phyloP scores from a whole-genome alignment of 257 asterid genomes.

The Ballota nigra region DNA sequence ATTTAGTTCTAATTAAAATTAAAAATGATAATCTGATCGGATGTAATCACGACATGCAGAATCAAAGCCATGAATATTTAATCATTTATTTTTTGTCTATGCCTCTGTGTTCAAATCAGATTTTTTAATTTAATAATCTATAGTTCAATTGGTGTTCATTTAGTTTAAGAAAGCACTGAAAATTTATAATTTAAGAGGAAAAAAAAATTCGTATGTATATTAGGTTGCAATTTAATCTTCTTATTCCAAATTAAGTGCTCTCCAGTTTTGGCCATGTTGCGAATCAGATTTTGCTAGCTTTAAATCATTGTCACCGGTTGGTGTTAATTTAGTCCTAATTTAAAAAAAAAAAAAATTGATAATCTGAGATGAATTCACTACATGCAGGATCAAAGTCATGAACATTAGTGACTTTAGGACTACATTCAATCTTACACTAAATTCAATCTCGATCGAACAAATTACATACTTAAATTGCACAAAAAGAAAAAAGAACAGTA shows the following conservation, averaged over 20 bases:
- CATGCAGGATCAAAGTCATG: neutral
- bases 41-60: too few species aligned
- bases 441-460: neutral
- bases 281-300: neutral
- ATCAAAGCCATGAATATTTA: too few species aligned
- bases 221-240: neutral
- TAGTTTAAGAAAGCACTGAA: neutral
- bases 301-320: neutral
- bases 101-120: too few species aligned
- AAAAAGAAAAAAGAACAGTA: neutral
- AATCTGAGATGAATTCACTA: neutral
- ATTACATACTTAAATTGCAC: too few species aligned
- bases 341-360: neutral
- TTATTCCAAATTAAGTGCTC: neutral
- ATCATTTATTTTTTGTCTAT: neutral
- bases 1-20: too few species aligned
- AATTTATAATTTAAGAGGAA: too few species aligned
- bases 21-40: too few species aligned
- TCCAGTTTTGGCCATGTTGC: neutral
- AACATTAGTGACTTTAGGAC: neutral
- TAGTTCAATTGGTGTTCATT: neutral
- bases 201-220: too few species aligned
- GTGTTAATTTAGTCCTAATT: neutral
- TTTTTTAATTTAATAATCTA: too few species aligned
- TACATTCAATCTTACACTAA: too few species aligned